These are phyloP conservation scores for Curvularia spicifera DNA, from an alignment of 2,329 filamentous ascomycete species.

Conservation along the genomic window DNA sequence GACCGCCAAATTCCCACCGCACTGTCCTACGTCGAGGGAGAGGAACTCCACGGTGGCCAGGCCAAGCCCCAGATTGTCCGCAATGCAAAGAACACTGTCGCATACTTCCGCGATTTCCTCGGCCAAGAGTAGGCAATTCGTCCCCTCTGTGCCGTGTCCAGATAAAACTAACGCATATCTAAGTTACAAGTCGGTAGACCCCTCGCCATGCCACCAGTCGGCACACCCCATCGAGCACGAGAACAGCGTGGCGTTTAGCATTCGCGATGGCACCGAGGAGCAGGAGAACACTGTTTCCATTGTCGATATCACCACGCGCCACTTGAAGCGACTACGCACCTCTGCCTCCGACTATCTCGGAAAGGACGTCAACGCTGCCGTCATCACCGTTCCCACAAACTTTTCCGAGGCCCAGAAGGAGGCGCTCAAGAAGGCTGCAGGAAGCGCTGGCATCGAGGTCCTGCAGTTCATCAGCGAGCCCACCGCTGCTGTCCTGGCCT, in stretches of 20 bases:
- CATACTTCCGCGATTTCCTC: constrained; percentile 94
- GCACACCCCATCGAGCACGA: constrained; percentile 82
- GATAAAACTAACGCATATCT: constrained; percentile 29
- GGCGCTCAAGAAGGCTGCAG: constrained; percentile 77
- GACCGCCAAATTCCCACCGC: constrained; percentile 97
- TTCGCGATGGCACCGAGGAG: constrained; percentile 71
- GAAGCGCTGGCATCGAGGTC: constrained; percentile 82
- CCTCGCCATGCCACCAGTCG: constrained; percentile 90
- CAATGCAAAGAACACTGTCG: constrained; percentile 90
- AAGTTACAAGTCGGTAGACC: constrained; percentile 92
- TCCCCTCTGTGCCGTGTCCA: neutral
- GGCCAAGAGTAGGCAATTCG: constrained; percentile 77
- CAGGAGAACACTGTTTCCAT: constrained; percentile 72
- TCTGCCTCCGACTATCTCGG: constrained; percentile 92
- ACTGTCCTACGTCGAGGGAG: constrained; percentile 91
- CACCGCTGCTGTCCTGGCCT: constrained; percentile 84
- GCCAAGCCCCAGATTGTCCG: constrained; percentile 92
- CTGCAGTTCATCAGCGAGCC: constrained; percentile 94
- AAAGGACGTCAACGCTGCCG: constrained; percentile 91
- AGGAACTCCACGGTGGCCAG: constrained; percentile 95
- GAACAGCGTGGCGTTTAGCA: constrained; percentile 77
- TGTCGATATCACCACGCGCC: constrained; percentile 82
- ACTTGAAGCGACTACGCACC: constrained; percentile 78
- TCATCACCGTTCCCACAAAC: constrained; percentile 93
- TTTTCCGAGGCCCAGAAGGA: constrained; percentile 86